phyloP scores from a whole-genome alignment of 352 stramenopile species.

The Aphanomyces cochlioides region DNA sequence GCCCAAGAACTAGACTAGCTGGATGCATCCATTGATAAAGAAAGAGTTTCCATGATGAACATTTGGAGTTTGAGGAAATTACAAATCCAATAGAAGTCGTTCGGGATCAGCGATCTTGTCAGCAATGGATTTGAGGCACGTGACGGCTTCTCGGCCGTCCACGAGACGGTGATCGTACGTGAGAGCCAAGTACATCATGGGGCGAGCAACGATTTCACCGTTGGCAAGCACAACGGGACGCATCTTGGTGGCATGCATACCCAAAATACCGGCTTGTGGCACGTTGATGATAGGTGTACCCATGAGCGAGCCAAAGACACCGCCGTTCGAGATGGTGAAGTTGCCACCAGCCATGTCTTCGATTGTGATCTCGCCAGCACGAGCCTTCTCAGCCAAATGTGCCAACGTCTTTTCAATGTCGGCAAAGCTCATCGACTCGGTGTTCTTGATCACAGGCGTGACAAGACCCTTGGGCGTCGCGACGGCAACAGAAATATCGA shows the following conservation, averaged over 20 bases:
- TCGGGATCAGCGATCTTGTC: constrained; percentile 97
- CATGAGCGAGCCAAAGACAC: constrained; percentile 98
- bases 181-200: constrained; percentile 99
- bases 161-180: constrained; percentile 99
- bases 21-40: neutral
- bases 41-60: too few species aligned
- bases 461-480: constrained; percentile 95
- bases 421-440: constrained; percentile 96
- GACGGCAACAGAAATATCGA: constrained; percentile 98
- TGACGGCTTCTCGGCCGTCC: constrained; percentile 97
- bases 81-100: constrained; percentile 95
- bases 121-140: constrained; percentile 96
- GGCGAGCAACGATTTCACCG: constrained; percentile 93
- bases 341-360: constrained; percentile 95
- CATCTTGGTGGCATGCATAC: constrained; percentile 99
- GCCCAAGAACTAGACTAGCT: constrained; percentile 10
- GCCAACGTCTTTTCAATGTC: constrained; percentile 97
- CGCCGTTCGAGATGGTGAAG: constrained; percentile 99
- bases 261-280: constrained; percentile 97
- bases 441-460: constrained; percentile 98
- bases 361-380: constrained; percentile 69
- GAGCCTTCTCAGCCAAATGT: constrained; percentile 84
- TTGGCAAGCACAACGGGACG: constrained; percentile 88
- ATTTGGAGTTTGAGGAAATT: constrained; percentile 26
- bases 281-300: constrained; percentile 99